Percentiles rank a stretch among this genome's conserved stretches.
These are phyloP conservation scores for Papiliotrema terrestris DNA, from an alignment of 1,284 basidiomycete species.

Conservation along the genomic window DNA sequence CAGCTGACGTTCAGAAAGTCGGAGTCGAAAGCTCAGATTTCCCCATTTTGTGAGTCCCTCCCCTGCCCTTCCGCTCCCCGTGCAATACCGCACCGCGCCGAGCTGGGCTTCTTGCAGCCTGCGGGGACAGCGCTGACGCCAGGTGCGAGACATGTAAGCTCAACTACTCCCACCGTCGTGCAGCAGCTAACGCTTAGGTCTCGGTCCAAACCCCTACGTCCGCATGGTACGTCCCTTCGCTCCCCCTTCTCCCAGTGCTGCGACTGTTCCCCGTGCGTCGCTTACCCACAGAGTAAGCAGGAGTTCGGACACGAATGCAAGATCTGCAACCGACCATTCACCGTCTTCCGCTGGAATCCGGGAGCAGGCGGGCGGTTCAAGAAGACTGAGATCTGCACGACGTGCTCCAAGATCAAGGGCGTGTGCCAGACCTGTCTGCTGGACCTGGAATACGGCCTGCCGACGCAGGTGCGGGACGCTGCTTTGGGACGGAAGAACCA, in stretches of 20 bases:
- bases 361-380: conserved; percentile 89
- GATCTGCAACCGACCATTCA: conserved; percentile 89
- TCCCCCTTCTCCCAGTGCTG: not conserved
- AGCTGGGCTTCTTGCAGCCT: not conserved
- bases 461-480: conserved; percentile 95
- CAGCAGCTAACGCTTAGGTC: conserved; percentile 54
- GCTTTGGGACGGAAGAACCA: conserved; percentile 81
- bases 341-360: conserved; percentile 98
- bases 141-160: conserved; percentile 77
- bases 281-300: conserved; percentile 72
- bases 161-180: not conserved
- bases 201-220: conserved; percentile 82
- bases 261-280: conserved; percentile 19
- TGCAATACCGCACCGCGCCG: not conserved
- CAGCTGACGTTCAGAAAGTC: conserved; percentile 37
- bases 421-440: conserved; percentile 97
- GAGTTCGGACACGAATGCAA: conserved; percentile 87
- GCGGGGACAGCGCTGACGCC: conserved; percentile 54
- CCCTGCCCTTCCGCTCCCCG: not conserved
- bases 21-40: conserved; percentile 49
- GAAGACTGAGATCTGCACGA: conserved; percentile 97
- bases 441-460: conserved; percentile 92
- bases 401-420: conserved; percentile 98
- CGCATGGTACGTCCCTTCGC: conserved; percentile 66
- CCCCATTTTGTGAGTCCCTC: conserved; percentile 42